phyloP scores from a whole-genome alignment of 495 filamentous ascomycete genomes.

The Astrothelium subdiscretum region DNA sequence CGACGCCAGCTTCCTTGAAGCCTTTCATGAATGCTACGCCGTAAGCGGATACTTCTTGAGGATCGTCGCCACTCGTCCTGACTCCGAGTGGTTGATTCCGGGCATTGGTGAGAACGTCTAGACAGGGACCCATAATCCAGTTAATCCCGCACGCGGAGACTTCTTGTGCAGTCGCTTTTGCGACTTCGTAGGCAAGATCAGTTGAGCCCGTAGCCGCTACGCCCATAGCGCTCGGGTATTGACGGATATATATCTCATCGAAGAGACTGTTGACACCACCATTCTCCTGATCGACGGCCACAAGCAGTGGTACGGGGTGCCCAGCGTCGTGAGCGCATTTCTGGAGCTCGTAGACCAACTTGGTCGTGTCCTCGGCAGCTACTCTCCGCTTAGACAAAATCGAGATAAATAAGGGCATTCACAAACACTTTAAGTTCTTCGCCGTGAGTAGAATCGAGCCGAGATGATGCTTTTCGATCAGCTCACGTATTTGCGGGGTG shows the following conservation, averaged over 20 bases:
- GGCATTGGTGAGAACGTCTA: slow-evolving; percentile 85
- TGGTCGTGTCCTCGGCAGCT: slow-evolving; percentile 77
- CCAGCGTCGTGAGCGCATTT: slow-evolving; percentile 77
- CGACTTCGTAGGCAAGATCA: slow-evolving; percentile 66
- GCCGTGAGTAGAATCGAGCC: slow-evolving; percentile 76
- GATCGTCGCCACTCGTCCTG: slow-evolving; percentile 71
- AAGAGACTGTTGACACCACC: slow-evolving; percentile 88
- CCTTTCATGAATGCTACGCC: slow-evolving; percentile 80
- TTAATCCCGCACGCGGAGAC: slow-evolving; percentile 80
- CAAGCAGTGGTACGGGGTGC: slow-evolving; percentile 71
- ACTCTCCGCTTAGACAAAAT: slow-evolving; percentile 5
- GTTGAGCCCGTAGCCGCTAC: slow-evolving; percentile 73
- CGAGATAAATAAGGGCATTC: neutral
- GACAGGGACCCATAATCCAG: slow-evolving; percentile 75
- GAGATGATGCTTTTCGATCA: slow-evolving; percentile 77
- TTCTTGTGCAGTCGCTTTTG: slow-evolving; percentile 77
- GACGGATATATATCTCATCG: slow-evolving; percentile 80
- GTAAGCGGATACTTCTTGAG: slow-evolving; percentile 79
- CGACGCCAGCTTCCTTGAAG: slow-evolving; percentile 73
- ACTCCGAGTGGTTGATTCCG: slow-evolving; percentile 80
- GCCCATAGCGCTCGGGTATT: slow-evolving; percentile 87
- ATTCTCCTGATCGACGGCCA: slow-evolving; percentile 87
- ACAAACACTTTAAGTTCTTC: slow-evolving; percentile 79
- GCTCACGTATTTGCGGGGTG: slow-evolving; percentile 68
- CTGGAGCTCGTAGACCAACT: slow-evolving; percentile 72